Conservation (phyloP, 345 rosid genomes). For the Aquilaria yunnanensis region DNA sequence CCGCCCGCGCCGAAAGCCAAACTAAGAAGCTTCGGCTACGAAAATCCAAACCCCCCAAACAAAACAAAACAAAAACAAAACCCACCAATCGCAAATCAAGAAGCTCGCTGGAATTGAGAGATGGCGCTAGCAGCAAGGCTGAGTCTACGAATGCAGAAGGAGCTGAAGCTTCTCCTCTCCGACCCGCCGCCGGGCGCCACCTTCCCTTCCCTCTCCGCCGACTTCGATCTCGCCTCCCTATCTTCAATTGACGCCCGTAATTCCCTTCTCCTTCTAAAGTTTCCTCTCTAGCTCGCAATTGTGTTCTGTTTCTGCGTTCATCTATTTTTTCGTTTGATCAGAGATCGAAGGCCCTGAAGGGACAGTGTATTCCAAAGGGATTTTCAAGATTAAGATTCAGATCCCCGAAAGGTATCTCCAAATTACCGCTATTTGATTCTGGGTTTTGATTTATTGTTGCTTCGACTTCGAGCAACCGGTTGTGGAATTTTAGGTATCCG, state of each 20-base stretch:
- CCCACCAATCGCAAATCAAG: background rate
- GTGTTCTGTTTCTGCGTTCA: background rate
- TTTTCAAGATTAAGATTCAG: conserved; percentile 58
- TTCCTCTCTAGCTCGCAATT: background rate
- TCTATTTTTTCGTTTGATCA: conserved; percentile 10
- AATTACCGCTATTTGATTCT: background rate
- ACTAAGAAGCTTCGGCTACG: too few species aligned
- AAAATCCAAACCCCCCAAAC: background rate
- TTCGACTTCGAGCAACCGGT: background rate
- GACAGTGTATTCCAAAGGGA: conserved; percentile 65
- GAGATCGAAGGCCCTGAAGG: conserved; percentile 75
- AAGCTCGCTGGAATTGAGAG: background rate
- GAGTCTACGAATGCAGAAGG: conserved; percentile 72
- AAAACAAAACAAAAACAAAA: background rate
- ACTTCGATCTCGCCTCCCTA: conserved; percentile 36
- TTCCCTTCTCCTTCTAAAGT: conserved; percentile 7
- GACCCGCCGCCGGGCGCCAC: conserved; percentile 74
- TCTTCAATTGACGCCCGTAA: conserved; percentile 67
- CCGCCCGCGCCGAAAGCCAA: too few species aligned
- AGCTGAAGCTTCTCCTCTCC: conserved; percentile 69
- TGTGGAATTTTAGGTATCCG: conserved; percentile 44
- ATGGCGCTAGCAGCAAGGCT: conserved; percentile 90
- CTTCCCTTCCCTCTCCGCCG: conserved; percentile 53
- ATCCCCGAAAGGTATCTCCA: conserved; percentile 61
- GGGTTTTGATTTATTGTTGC: background rate